These are phyloP conservation scores for Darksidea phi DNA, from an alignment of 495 filamentous ascomycete species.

Conservation along the genomic window DNA sequence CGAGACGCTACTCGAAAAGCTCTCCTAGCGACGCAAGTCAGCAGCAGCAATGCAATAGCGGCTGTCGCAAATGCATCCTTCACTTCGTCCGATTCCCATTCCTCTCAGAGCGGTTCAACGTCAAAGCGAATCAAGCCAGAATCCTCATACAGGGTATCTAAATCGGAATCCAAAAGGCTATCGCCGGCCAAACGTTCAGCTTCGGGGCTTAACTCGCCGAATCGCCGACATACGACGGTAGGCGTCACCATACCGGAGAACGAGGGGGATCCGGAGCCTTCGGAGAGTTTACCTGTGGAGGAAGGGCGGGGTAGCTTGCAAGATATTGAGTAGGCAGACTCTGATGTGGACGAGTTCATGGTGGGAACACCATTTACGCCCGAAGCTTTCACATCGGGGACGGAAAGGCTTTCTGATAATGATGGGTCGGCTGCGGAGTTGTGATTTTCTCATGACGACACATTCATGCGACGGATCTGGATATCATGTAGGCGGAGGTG, in stretches of 20 bases:
- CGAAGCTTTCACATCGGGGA: constrained; percentile 7
- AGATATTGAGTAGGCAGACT: constrained; percentile 1
- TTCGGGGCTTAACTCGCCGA: constrained; percentile 20
- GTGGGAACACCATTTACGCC: constrained; percentile 19
- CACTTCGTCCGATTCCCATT: constrained; percentile 33
- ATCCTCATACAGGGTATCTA: constrained; percentile 18
- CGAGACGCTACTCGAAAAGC: not conserved
- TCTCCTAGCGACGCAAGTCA: not conserved
- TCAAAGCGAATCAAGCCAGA: constrained; percentile 40
- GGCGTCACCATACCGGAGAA: constrained; percentile 18
- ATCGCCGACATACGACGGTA: constrained; percentile 28
- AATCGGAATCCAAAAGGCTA: not conserved
- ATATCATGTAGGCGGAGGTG: too few relatives aligned
- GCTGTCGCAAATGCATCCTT: constrained; percentile 30
- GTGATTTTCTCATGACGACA: not conserved
- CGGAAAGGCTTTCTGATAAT: constrained; percentile 16
- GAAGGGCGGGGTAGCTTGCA: constrained; percentile 15
- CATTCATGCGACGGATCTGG: too few relatives aligned
- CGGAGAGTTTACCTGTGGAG: not conserved
- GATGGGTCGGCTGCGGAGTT: constrained; percentile 18
- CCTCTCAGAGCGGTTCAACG: constrained; percentile 37
- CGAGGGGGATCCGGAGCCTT: constrained; percentile 1
- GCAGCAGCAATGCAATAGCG: constrained; percentile 16
- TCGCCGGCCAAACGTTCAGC: constrained; percentile 24
- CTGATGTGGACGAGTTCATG: constrained; percentile 11